phyloP scores from a whole-genome alignment of 495 filamentous ascomycete genomes.

The Neurospora pannonica region DNA sequence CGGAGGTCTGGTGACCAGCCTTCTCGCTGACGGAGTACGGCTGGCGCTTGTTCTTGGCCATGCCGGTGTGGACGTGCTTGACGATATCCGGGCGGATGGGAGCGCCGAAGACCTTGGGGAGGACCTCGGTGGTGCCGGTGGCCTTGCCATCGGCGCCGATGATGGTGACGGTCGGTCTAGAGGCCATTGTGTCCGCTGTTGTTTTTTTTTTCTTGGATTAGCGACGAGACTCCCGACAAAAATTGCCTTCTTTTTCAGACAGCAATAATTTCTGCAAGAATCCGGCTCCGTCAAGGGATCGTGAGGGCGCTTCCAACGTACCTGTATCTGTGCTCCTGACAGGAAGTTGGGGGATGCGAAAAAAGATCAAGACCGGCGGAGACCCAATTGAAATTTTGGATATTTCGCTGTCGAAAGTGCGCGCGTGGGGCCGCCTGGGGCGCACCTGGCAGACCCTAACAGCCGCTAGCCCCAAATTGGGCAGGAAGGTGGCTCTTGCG shows the following conservation, averaged over 20 bases:
- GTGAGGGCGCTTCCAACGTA: not conserved
- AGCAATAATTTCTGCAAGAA: not conserved
- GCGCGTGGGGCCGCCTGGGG: constrained; percentile 18
- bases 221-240: constrained; percentile 1
- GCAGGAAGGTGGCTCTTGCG: not conserved
- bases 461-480: constrained; percentile 15
- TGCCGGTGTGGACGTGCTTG: constrained; percentile 96
- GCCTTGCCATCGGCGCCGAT: constrained; percentile 84
- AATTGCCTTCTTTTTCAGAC: not conserved
- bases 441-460: constrained; percentile 19
- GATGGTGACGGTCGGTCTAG: constrained; percentile 90
- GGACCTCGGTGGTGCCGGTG: constrained; percentile 74
- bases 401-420: constrained; percentile 18
- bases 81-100: constrained; percentile 99
- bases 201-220: constrained; percentile 6
- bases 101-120: constrained; percentile 88
- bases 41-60: constrained; percentile 99
- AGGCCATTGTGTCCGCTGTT: constrained; percentile 62
- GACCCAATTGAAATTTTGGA: constrained; percentile 29
- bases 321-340: constrained; percentile 13
- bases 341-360: constrained; percentile 17
- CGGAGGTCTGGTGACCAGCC: constrained; percentile 98
- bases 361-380: constrained; percentile 20
- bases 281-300: not conserved
- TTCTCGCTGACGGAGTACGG: constrained; percentile 99